Evolutionary conservation across 495 filamentous ascomycete genomes (phyloP).

Genomic region (Penicillium pulvis): DNA sequence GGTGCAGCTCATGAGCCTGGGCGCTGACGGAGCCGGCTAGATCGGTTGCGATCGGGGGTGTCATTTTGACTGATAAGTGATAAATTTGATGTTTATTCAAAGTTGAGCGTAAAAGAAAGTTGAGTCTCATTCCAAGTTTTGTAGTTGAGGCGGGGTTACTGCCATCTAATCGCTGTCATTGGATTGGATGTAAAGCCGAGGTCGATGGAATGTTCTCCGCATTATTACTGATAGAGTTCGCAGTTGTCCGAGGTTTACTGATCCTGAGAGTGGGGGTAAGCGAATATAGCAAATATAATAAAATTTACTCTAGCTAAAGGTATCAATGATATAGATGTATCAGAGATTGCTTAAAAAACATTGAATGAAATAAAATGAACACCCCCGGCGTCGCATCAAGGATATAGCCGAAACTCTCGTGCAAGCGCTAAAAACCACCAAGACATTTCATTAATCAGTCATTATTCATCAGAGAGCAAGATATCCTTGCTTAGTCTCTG

Average conservation of each 20-base stretch:
- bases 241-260: not conserved
- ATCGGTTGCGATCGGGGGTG: conserved; percentile 36
- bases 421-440: not conserved
- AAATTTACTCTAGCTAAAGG: not conserved
- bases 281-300: not conserved
- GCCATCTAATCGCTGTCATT: not conserved
- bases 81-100: not conserved
- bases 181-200: conserved; percentile 6
- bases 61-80: conserved; percentile 20
- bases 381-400: not conserved
- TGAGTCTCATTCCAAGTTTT: not conserved
- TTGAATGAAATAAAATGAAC: not conserved
- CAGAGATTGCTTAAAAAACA: not conserved
- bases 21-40: conserved; percentile 21
- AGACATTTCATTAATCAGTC: not conserved
- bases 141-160: not conserved
- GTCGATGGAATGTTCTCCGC: not conserved
- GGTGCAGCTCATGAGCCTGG: conserved; percentile 28
- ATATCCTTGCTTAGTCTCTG: conserved; percentile 20
- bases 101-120: not conserved
- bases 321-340: not conserved
- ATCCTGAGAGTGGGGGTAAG: not conserved
- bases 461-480: conserved; percentile 7
- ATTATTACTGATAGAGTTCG: not conserved
- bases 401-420: not conserved